A percentile compares a stretch with the other conserved stretches of the same genome.
Conservation (phyloP, 2,329 filamentous ascomycete species). For the Cladosporium colombiae region DNA sequence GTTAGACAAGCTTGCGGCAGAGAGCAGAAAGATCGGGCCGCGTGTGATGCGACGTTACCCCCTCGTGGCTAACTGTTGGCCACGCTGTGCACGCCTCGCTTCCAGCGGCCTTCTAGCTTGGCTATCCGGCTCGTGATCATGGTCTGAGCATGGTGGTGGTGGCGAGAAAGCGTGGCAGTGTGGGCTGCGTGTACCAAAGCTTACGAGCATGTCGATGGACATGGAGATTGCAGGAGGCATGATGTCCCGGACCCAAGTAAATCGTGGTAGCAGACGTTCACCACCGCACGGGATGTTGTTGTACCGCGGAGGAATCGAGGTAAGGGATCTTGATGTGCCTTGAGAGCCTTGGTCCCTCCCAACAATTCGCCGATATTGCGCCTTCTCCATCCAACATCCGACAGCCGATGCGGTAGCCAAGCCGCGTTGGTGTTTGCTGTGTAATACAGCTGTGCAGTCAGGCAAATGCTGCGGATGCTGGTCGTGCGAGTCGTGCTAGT, state of each 20-base stretch:
- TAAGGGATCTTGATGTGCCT: neutral
- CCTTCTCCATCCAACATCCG: neutral
- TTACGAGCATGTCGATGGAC: neutral
- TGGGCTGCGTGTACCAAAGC: neutral
- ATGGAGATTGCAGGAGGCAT: neutral
- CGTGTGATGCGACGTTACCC: neutral
- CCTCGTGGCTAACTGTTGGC: neutral
- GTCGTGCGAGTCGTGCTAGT: neutral
- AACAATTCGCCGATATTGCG: neutral
- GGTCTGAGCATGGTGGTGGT: neutral
- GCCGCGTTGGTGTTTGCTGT: neutral
- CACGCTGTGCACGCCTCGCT: neutral
- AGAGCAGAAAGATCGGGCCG: conserved; percentile 6
- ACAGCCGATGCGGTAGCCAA: neutral
- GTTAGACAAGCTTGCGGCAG: neutral
- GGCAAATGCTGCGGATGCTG: neutral
- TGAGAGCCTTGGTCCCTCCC: neutral
- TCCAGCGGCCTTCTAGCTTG: conserved; percentile 8
- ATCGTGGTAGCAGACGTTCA: too few relatives aligned
- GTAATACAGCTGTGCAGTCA: neutral
- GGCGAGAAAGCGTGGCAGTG: neutral
- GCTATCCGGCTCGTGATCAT: neutral
- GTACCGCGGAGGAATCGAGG: neutral
- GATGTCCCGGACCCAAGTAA: too few relatives aligned
- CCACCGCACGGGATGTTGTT: too few relatives aligned